Evolutionary conservation across 2,329 filamentous ascomycete genomes (phyloP).

Genomic region (Aspergillus luchuensis): DNA sequence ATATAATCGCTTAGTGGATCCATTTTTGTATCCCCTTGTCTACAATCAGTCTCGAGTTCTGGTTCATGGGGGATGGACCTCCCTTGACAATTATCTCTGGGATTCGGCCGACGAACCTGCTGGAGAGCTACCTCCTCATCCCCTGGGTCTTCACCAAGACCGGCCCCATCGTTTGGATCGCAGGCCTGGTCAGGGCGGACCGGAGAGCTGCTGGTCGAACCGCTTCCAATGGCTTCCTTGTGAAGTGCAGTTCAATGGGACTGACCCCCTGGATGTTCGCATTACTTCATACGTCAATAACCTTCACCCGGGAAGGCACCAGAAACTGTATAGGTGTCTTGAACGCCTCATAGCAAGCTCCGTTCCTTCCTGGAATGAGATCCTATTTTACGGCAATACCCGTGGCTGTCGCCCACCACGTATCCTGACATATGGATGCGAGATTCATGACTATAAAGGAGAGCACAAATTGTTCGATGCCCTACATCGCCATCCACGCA

Average conservation of each 20-base stretch:
- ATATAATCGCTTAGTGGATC: neutral
- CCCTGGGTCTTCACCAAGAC: neutral
- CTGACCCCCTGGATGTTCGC: neutral
- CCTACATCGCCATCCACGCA: neutral
- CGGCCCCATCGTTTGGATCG: neutral
- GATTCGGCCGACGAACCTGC: neutral
- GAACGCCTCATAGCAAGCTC: conserved; percentile 6
- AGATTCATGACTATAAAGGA: neutral
- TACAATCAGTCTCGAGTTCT: neutral
- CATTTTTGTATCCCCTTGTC: neutral
- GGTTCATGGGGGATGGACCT: neutral
- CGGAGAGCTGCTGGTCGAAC: conserved; percentile 14
- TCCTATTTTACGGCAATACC: conserved; percentile 7
- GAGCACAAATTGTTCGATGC: neutral
- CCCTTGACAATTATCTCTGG: neutral
- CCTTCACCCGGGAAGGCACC: neutral
- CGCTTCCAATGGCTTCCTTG: conserved; percentile 17
- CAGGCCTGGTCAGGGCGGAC: neutral
- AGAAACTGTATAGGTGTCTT: neutral
- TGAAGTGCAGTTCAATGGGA: conserved; percentile 5
- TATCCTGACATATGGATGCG: conserved; percentile 10
- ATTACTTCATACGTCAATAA: neutral
- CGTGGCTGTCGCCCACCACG: conserved; percentile 7
- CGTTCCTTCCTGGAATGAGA: conserved; percentile 11
- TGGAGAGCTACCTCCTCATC: neutral